A percentile compares a stretch with the other conserved stretches of the same genome.
Conservation (phyloP, 2,329 filamentous ascomycete species). For the Penicillium glabrum region DNA sequence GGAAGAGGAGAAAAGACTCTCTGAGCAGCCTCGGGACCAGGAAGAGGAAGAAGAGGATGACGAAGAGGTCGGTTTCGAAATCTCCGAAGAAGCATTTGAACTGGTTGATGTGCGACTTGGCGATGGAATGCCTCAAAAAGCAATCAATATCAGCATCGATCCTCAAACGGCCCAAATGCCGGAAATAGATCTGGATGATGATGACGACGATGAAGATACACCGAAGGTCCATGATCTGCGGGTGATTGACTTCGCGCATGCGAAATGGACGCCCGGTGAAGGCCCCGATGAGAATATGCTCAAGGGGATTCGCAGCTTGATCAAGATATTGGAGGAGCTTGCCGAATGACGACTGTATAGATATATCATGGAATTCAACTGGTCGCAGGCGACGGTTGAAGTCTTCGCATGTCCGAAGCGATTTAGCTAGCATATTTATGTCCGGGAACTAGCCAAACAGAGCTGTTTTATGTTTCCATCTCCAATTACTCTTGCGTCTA, state of each 20-base stretch:
- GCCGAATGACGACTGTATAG: slow-evolving; percentile 25
- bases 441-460: not conserved
- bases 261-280: slow-evolving; percentile 74
- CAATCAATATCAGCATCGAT: slow-evolving; percentile 37
- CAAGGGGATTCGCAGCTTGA: slow-evolving; percentile 69
- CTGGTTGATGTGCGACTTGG: slow-evolving; percentile 32
- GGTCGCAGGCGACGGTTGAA: slow-evolving; percentile 29
- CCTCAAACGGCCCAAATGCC: slow-evolving; percentile 42
- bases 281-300: slow-evolving; percentile 86
- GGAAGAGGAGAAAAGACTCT: slow-evolving; percentile 42
- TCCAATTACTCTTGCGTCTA: too few relatives aligned
- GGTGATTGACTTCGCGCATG: slow-evolving; percentile 97
- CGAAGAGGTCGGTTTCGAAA: slow-evolving; percentile 30
- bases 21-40: slow-evolving; percentile 22
- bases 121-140: slow-evolving; percentile 28
- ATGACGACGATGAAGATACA: slow-evolving; percentile 53
- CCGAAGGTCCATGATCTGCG: slow-evolving; percentile 77
- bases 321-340: slow-evolving; percentile 69
- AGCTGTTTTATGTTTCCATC: not conserved
- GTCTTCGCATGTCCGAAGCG: not conserved
- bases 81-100: slow-evolving; percentile 32
- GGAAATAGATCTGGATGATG: slow-evolving; percentile 46
- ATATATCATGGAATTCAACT: slow-evolving; percentile 7
- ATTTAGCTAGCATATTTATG: not conserved
- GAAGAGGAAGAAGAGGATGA: slow-evolving; percentile 29